Conservation (phyloP, 352 stramenopile species). For the Pythium sp. region DNA sequence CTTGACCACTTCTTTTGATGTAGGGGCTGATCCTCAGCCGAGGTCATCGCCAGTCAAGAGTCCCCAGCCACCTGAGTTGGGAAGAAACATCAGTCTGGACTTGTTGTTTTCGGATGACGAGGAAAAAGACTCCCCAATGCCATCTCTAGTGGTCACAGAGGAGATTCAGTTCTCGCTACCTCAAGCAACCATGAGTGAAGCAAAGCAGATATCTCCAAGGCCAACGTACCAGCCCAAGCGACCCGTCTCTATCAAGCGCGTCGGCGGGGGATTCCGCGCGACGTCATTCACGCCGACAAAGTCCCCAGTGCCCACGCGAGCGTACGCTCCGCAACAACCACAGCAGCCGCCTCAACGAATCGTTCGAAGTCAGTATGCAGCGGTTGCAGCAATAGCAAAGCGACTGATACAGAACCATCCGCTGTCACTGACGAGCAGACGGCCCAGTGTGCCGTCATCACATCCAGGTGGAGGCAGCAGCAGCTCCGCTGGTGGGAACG, state of each 20-base stretch:
- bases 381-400: slow-evolving; percentile 4
- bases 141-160: background rate
- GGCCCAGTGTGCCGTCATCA: slow-evolving; percentile 14
- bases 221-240: slow-evolving; percentile 12
- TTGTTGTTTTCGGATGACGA: slow-evolving; percentile 52
- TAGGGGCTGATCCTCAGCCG: background rate
- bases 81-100: slow-evolving; percentile 39
- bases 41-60: background rate
- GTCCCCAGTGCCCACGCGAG: slow-evolving; percentile 6
- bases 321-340: slow-evolving; percentile 10
- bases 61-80: background rate
- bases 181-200: background rate
- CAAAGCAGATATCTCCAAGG: background rate
- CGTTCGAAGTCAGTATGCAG: background rate
- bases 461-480: background rate
- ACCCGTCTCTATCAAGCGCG: slow-evolving; percentile 37
- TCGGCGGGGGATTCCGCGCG: slow-evolving; percentile 57
- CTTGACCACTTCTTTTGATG: background rate
- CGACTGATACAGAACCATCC: background rate
- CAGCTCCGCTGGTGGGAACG: background rate
- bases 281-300: slow-evolving; percentile 21
- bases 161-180: background rate
- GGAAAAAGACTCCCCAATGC: background rate
- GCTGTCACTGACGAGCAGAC: slow-evolving; percentile 10
- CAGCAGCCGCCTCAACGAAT: slow-evolving; percentile 4